Conservation (phyloP, 345 rosid genomes). For the Populus ilicifolia region DNA sequence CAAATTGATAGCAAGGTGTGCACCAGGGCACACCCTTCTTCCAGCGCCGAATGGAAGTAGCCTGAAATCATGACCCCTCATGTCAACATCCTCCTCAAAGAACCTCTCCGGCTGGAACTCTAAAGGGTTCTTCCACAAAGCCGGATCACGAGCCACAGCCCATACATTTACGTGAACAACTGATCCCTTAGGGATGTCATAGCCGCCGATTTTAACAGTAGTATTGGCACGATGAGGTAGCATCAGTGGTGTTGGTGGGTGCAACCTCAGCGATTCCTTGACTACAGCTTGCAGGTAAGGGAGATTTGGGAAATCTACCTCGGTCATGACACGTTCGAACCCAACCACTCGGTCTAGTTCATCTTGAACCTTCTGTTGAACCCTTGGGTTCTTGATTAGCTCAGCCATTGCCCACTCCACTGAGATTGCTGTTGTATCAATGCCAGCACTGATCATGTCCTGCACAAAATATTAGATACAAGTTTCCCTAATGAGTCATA, state of each 20-base stretch:
- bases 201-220: slow-evolving; percentile 73
- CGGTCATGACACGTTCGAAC: slow-evolving; percentile 57
- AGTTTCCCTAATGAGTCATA: background rate
- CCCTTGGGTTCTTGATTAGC: slow-evolving; percentile 67
- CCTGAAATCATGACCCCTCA: slow-evolving; percentile 76
- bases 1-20: slow-evolving; percentile 22
- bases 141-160: slow-evolving; percentile 83
- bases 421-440: slow-evolving; percentile 81
- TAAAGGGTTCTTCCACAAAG: slow-evolving; percentile 59
- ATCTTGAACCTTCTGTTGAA: slow-evolving; percentile 80
- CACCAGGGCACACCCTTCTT: slow-evolving; percentile 26
- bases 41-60: slow-evolving; percentile 29
- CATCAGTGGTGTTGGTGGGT: slow-evolving; percentile 95
- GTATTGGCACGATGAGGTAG: slow-evolving; percentile 75
- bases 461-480: slow-evolving; percentile 20
- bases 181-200: slow-evolving; percentile 80
- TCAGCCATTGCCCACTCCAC: slow-evolving; percentile 94
- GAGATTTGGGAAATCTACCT: slow-evolving; percentile 57
- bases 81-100: slow-evolving; percentile 80
- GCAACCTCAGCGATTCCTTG: slow-evolving; percentile 73
- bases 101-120: slow-evolving; percentile 83
- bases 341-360: slow-evolving; percentile 77
- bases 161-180: slow-evolving; percentile 78
- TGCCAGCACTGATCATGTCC: slow-evolving; percentile 97
- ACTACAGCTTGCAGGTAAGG: slow-evolving; percentile 76